Conservation (phyloP, 306 rosid genomes). For the Cicer chorassanicum region DNA sequence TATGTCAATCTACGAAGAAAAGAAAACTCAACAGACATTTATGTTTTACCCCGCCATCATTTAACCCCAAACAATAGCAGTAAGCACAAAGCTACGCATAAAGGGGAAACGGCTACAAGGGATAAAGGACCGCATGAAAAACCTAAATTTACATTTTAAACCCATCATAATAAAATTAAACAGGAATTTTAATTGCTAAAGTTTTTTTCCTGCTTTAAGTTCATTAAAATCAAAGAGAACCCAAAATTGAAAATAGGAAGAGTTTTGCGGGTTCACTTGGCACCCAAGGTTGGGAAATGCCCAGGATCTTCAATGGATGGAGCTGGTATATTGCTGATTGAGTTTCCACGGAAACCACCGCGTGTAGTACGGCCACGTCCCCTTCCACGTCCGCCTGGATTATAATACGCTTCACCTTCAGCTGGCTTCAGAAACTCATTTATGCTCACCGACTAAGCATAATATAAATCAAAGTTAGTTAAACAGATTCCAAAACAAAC, state of each 20-base stretch:
- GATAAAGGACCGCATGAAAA: slow-evolving; percentile 50
- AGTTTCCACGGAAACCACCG: slow-evolving; percentile 68
- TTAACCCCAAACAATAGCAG: slow-evolving; percentile 50
- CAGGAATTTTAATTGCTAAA: slow-evolving; percentile 62
- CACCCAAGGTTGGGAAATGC: slow-evolving; percentile 89
- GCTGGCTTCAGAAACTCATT: slow-evolving; percentile 93
- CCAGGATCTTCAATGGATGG: slow-evolving; percentile 87
- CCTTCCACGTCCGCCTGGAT: slow-evolving; percentile 75
- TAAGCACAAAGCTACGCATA: slow-evolving; percentile 3
- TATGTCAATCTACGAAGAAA: slow-evolving; percentile 48
- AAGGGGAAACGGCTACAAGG: slow-evolving; percentile 39
- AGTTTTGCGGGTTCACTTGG: slow-evolving; percentile 63
- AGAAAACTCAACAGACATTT: slow-evolving; percentile 50
- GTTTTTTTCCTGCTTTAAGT: slow-evolving; percentile 58
- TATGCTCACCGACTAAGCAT: slow-evolving; percentile 74
- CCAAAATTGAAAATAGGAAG: slow-evolving; percentile 57
- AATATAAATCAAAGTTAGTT: not conserved
- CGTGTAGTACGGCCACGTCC: slow-evolving; percentile 86
- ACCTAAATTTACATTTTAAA: slow-evolving; percentile 68
- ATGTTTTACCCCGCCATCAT: slow-evolving; percentile 52
- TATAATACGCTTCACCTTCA: slow-evolving; percentile 71
- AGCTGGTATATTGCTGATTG: slow-evolving; percentile 52
- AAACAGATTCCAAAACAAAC: not conserved
- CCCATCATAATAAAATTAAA: slow-evolving; percentile 42
- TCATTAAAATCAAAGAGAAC: slow-evolving; percentile 48